Evolutionary conservation across 345 rosid species (phyloP), one percentile per base, ranked within the genome.

Genomic region (Citropsis articulata): DNA sequence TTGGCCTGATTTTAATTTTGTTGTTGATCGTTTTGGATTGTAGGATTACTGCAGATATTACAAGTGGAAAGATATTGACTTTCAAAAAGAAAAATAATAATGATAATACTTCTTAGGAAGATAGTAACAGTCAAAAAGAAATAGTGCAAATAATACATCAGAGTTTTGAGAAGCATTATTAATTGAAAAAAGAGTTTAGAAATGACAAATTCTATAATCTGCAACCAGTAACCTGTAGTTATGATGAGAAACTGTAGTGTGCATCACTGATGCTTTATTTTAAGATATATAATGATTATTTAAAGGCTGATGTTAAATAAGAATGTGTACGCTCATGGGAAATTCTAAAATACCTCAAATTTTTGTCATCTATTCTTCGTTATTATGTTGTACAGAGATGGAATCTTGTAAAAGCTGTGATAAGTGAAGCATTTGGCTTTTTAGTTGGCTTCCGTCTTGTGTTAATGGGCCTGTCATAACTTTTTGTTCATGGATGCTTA

Each of bases 391-490:
- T 72, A 42, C 45, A 25, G 53, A 69, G 67, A 40, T 48, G 71
- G 60, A 30, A 38, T 42, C 1, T 30, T 72, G 24, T 63, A 68
- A 60, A 24, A 60, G 55, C 75, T 63, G 45, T 65, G 76, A 24
- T 33, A 72, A 73, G 66, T 45, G 62, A 53, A 55, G 62, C 6
- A 28, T 28, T 30, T 71, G 53, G 7, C 40, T 27, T 33, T 72
- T 72, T 6, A 24, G 38, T 33, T 68, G 7, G 72, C 31, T 48
- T 55, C n/a, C 33, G 35, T 9, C 45, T 60, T 69, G 50, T 22
- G 71, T 82, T 76, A 16, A 60, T 73, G 72, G 48, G 55, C 71
- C 75, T 56, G 9, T 56, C 28, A 59, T 22, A 59, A 59, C 24
- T 6, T 19, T 56, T 56, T n/a, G n/a, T 57, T 22, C 19, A 19